Percentiles rank a stretch among this genome's conserved stretches.
Conservation (phyloP, 78 protist genomes). For the Dictyostelium brefeldianum region DNA sequence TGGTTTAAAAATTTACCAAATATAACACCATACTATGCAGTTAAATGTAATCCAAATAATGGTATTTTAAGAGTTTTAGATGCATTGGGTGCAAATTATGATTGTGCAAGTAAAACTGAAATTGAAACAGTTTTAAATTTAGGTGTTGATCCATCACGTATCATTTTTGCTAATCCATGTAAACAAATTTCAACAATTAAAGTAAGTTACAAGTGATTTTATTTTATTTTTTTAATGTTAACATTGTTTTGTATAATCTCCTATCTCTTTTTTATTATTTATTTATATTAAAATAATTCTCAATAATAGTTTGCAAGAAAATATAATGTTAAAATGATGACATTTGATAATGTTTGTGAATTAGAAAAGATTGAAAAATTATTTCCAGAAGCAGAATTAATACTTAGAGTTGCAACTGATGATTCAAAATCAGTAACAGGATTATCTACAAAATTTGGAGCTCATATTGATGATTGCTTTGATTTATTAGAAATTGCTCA, state of each 20-base stretch:
- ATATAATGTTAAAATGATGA: conserved; percentile 85
- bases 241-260: too few relatives aligned
- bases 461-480: conserved; percentile 67
- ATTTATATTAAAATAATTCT: too few relatives aligned
- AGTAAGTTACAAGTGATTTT: too few relatives aligned
- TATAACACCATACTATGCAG: conserved; percentile 94
- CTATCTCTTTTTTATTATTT: too few relatives aligned
- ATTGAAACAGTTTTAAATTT: conserved; percentile 74
- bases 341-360: conserved; percentile 96
- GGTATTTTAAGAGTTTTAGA: conserved; percentile 85
- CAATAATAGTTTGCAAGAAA: conserved; percentile 91
- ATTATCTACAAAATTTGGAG: conserved; percentile 92
- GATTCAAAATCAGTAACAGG: conserved; percentile 89
- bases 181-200: conserved; percentile 81
- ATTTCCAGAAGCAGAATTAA: conserved; percentile 92
- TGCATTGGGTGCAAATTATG: conserved; percentile 91
- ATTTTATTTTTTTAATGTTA: too few relatives aligned
- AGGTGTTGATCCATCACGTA: conserved; percentile 87
- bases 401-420: conserved; percentile 95
- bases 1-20: conserved; percentile 88
- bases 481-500: conserved; percentile 84
- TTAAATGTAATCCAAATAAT: conserved; percentile 93
- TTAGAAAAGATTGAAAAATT: conserved; percentile 90
- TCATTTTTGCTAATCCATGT: conserved; percentile 97
- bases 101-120: conserved; percentile 93